Percentiles rank a stretch among this genome's conserved stretches.
Evolutionary conservation across 1,284 basidiomycete genomes (phyloP).

Genomic region (Wallemia ichthyophaga): DNA sequence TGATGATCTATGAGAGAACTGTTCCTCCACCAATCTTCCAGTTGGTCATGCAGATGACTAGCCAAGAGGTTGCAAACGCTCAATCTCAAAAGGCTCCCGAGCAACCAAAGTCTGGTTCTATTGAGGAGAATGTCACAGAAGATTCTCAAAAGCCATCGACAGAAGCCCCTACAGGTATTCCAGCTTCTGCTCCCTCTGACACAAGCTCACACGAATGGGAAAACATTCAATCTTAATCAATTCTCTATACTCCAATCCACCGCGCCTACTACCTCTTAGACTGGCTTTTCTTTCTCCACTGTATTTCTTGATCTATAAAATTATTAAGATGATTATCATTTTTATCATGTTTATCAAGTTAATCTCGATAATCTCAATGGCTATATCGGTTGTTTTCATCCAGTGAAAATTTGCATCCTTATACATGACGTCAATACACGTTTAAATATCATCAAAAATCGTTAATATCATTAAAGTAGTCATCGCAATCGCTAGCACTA

Average conservation of each 20-base stretch:
- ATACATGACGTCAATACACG: no score
- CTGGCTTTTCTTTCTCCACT: neutral
- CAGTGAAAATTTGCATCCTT: no score
- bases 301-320: neutral
- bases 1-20: slow-evolving; percentile 21
- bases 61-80: neutral
- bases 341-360: no score
- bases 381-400: no score
- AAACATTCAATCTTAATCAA: neutral
- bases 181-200: neutral
- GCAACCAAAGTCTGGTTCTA: neutral
- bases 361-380: no score
- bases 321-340: no score
- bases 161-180: neutral
- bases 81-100: neutral
- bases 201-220: neutral
- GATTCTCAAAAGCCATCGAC: neutral
- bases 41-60: neutral
- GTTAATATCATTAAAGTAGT: neutral
- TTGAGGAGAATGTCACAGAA: neutral
- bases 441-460: neutral
- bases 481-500: no score
- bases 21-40: neutral
- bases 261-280: neutral
- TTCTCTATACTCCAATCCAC: neutral